Conservation (phyloP, 2,329 filamentous ascomycete species). For the Trichoderma hamatum region DNA sequence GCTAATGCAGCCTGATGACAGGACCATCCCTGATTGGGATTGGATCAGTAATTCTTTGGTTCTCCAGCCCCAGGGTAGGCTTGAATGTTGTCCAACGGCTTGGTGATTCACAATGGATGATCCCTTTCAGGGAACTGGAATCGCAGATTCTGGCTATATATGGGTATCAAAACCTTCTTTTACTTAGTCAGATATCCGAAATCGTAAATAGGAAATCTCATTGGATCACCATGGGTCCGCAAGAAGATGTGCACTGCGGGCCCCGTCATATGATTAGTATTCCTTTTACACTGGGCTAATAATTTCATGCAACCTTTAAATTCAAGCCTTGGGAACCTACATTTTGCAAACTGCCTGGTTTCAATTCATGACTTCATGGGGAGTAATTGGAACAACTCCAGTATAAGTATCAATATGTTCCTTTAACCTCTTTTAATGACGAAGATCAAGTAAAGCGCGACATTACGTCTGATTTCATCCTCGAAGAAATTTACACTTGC, state of each 20-base stretch:
- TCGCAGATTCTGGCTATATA: neutral
- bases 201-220: neutral
- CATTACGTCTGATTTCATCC: slow-evolving; percentile 2
- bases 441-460: slow-evolving; percentile 6
- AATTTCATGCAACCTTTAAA: neutral
- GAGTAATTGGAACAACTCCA: too few relatives aligned
- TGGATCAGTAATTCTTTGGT: neutral
- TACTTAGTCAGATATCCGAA: neutral
- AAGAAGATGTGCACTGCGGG: neutral
- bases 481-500: neutral
- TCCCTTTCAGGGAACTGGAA: neutral
- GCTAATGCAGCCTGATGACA: slow-evolving; percentile 24
- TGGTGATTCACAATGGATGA: neutral
- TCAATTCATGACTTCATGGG: neutral
- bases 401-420: too few relatives aligned
- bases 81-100: neutral
- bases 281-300: too few relatives aligned
- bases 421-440: neutral
- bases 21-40: neutral
- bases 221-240: neutral
- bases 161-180: neutral
- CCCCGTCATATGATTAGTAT: neutral
- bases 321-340: neutral
- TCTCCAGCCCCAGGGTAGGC: neutral
- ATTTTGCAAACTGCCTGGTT: neutral